phyloP scores from a whole-genome alignment of 345 rosid genomes.

The Citrus inodora region DNA sequence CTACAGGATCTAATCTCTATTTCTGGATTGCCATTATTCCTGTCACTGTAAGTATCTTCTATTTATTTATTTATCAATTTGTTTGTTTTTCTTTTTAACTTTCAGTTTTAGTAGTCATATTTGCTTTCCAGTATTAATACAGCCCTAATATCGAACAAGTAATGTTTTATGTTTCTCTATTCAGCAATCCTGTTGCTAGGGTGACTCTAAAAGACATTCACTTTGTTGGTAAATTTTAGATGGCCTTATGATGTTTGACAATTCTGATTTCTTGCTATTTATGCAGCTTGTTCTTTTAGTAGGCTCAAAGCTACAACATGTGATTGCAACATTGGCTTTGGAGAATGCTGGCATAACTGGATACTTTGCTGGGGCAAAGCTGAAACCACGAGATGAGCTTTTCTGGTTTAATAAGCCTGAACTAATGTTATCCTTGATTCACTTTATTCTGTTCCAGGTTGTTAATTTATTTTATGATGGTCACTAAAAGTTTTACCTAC shows the following conservation, averaged over 20 bases:
- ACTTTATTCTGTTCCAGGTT: conserved; percentile 94
- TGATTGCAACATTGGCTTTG: conserved; percentile 83
- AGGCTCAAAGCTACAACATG: conserved; percentile 85
- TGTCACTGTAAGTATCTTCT: conserved; percentile 51
- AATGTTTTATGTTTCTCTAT: neutral
- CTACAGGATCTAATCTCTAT: conserved; percentile 89
- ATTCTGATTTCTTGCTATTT: conserved; percentile 14
- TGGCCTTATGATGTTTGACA: neutral
- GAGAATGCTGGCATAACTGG: conserved; percentile 64
- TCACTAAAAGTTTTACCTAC: conserved; percentile 1
- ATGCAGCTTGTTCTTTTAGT: conserved; percentile 72
- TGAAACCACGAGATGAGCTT: conserved; percentile 89
- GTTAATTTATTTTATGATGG: neutral
- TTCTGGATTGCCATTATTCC: conserved; percentile 98
- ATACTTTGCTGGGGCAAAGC: conserved; percentile 38
- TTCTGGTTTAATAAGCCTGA: conserved; percentile 97
- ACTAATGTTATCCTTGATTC: conserved; percentile 69
- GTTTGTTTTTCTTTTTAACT: neutral
- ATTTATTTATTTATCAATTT: neutral
- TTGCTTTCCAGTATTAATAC: neutral
- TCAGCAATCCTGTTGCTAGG: neutral
- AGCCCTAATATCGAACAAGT: neutral
- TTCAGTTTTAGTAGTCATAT: conserved; percentile 7
- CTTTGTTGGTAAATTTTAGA: neutral
- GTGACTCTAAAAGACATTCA: neutral